Percentiles rank a stretch among this genome's conserved stretches.
phyloP scores from a whole-genome alignment of 805 yeast species.

The Candida krabiensis region DNA sequence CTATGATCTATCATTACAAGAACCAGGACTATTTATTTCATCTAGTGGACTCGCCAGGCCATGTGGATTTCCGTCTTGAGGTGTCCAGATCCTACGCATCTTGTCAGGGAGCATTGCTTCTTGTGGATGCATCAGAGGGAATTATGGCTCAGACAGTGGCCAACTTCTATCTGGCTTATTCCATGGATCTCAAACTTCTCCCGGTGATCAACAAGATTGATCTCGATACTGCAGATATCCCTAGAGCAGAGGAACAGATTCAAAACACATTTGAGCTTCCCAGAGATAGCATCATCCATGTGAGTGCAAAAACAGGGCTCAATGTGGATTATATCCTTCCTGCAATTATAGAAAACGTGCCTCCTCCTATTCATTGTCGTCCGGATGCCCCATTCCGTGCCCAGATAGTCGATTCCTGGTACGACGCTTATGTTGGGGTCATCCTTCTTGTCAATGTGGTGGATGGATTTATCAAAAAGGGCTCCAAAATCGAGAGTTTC shows the following conservation, averaged over 20 bases:
- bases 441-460: constrained; percentile 80
- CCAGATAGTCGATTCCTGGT: constrained; percentile 96
- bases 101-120: constrained; percentile 87
- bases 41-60: constrained; percentile 97
- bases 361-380: constrained; percentile 49
- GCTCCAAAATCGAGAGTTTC: constrained; percentile 74
- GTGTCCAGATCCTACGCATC: constrained; percentile 94
- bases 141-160: constrained; percentile 99
- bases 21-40: constrained; percentile 80
- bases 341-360: constrained; percentile 76
- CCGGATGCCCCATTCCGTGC: constrained; percentile 58
- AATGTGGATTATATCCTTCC: constrained; percentile 82
- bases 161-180: constrained; percentile 85
- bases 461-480: constrained; percentile 76
- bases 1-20: constrained; percentile 77
- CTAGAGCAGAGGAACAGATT: constrained; percentile 80
- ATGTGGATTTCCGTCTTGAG: constrained; percentile 92
- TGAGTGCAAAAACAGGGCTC: constrained; percentile 89
- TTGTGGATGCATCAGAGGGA: constrained; percentile 95
- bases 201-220: constrained; percentile 94
- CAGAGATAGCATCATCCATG: constrained; percentile 70
- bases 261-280: constrained; percentile 80
- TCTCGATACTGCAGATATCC: constrained; percentile 82
- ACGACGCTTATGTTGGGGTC: constrained; percentile 89
- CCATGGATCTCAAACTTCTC: constrained; percentile 74